A percentile compares a stretch with the other conserved stretches of the same genome.
Conservation (phyloP, 371 early-diverging fungal genomes). For the Mucor piriformis region DNA sequence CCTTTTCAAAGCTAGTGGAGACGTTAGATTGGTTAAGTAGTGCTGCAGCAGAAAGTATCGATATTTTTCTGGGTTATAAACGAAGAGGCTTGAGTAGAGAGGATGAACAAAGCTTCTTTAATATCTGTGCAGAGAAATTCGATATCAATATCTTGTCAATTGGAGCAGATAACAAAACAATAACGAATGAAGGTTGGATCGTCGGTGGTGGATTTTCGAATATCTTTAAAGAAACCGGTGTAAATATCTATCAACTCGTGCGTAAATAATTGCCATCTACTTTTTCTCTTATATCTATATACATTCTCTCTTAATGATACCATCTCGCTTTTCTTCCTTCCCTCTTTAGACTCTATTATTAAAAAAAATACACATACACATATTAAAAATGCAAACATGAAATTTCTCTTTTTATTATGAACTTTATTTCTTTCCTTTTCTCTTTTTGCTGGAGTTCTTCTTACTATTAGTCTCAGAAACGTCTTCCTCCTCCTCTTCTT, state of each 20-base stretch:
- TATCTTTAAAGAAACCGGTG: slow-evolving; percentile 18
- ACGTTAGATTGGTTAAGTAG: slow-evolving; percentile 44
- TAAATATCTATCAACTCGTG: slow-evolving; percentile 16
- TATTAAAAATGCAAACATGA: too few relatives aligned
- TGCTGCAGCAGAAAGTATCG: slow-evolving; percentile 16
- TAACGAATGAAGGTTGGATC: slow-evolving; percentile 6
- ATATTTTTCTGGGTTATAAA: slow-evolving; percentile 51
- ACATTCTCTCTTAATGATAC: neutral
- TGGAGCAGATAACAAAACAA: neutral
- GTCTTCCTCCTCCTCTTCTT: slow-evolving; percentile 19
- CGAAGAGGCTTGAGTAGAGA: slow-evolving; percentile 29
- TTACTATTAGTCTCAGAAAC: too few relatives aligned
- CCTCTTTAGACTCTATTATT: neutral
- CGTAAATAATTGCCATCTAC: slow-evolving; percentile 3
- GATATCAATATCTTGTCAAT: neutral
- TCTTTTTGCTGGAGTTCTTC: slow-evolving; percentile 16
- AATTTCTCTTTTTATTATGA: neutral
- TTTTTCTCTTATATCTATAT: neutral
- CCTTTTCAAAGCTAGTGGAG: slow-evolving; percentile 41
- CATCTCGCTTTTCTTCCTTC: neutral
- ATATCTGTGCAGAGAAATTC: slow-evolving; percentile 24
- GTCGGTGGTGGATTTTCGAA: neutral
- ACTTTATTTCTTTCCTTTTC: slow-evolving; percentile 17
- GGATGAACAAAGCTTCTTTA: slow-evolving; percentile 42
- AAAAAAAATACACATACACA: too few relatives aligned